Evolutionary conservation across 805 yeast genomes (phyloP).

Genomic region (Candida ponderosae): DNA sequence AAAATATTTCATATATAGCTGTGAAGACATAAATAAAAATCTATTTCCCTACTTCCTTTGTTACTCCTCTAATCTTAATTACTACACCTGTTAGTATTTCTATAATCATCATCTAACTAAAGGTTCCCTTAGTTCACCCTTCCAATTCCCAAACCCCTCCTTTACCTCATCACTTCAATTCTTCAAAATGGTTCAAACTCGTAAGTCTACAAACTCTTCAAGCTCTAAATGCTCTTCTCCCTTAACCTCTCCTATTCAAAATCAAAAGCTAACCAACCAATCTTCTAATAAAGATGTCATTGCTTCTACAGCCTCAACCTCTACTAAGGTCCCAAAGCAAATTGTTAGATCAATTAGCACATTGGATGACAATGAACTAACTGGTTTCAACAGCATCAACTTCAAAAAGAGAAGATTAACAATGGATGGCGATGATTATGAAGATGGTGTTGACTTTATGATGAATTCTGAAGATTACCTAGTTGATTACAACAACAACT

Average conservation of each 20-base stretch:
- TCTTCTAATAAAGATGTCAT: background rate
- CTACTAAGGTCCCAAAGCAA: slow-evolving; percentile 12
- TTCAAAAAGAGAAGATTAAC: slow-evolving; percentile 16
- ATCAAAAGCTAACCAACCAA: slow-evolving; percentile 20
- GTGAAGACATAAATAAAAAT: no score
- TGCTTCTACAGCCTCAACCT: background rate
- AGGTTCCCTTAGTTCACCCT: no score
- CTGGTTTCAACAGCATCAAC: slow-evolving; percentile 16
- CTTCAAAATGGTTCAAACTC: slow-evolving; percentile 13
- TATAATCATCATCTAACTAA: no score
- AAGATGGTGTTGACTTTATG: background rate
- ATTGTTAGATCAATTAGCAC: slow-evolving; percentile 21
- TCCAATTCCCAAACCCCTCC: background rate
- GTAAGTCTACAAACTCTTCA: slow-evolving; percentile 21
- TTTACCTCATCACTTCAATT: background rate
- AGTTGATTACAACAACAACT: slow-evolving; percentile 1
- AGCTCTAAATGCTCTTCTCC: background rate
- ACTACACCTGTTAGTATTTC: no score
- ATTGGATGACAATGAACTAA: slow-evolving; percentile 20
- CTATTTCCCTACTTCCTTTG: no score
- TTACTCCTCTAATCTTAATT: no score
- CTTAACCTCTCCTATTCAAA: slow-evolving; percentile 3
- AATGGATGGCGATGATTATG: background rate
- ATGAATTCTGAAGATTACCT: background rate
- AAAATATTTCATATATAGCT: no score